Conservation (phyloP, 129 eudicot species). For the Cynara cardunculus region DNA sequence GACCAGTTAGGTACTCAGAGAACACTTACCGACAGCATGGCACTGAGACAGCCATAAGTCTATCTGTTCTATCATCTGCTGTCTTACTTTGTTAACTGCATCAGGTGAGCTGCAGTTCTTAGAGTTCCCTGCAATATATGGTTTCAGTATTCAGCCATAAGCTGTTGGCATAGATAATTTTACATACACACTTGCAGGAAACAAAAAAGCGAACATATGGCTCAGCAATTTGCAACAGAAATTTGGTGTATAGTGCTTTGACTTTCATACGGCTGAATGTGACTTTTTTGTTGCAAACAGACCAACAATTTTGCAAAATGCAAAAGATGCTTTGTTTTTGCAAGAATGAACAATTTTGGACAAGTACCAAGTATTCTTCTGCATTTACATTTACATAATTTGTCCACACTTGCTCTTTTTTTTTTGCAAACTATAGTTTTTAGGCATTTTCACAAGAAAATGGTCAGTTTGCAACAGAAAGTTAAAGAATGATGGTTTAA, state of each 20-base stretch:
- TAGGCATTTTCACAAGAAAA: not conserved
- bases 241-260: not conserved
- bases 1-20: constrained; percentile 18
- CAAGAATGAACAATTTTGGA: not conserved
- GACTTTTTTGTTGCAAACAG: not conserved
- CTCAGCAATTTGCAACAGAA: not conserved
- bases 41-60: constrained; percentile 91
- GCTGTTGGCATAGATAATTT: not conserved
- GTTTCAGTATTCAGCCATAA: not conserved
- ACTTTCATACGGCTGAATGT: not conserved
- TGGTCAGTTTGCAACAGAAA: not conserved
- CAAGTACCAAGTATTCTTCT: not conserved
- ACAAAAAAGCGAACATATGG: not conserved
- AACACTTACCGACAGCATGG: constrained; percentile 36
- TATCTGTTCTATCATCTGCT: constrained; percentile 55
- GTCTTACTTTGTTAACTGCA: constrained; percentile 82
- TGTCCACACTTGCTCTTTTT: not conserved
- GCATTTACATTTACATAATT: not conserved
- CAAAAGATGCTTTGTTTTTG: not conserved
- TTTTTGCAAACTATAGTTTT: not conserved
- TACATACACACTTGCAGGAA: not conserved
- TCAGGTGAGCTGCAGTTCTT: constrained; percentile 76
- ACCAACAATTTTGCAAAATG: not conserved
- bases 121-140: constrained; percentile 54
- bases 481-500: not conserved